Evolutionary conservation across 176 grass and related monocot genomes (phyloP), one percentile per base, ranked within the genome.

Genomic region (Olyra latifolia): DNA sequence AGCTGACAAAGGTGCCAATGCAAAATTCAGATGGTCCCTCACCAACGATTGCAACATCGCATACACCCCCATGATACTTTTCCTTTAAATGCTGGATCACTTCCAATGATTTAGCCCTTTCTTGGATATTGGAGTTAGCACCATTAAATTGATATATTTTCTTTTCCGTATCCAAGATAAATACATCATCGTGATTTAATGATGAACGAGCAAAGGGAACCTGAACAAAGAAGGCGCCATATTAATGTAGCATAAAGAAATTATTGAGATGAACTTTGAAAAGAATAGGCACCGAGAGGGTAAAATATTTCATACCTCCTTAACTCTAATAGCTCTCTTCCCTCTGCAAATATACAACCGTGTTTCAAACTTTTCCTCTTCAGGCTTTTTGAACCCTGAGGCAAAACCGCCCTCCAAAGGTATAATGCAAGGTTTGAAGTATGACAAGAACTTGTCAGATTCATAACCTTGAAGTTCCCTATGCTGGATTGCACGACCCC

Each of bases 121-220:
- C 95, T 93, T 98, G 95, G 68, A 98, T 98, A 84, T 93, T 95
- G 61, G 95, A 95, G 85, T 95, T 98, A 59, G 92, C 90, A 47
- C 95, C 95, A 67, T 98, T 98, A 87, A 98, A 98, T 83, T 98
- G 95, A 69, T 73, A 98, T 84, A 98, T 93, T 85, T 98, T 98
- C 1, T 66, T 83, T 59, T 98, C 90, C 49, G 95, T 88, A 38
- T 95, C 95, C 78, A 95, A 91, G 77, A 98, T 95, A 78, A 98
- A 98, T 20, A 98, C 92, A 85, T 98, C 95, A 89, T 98, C 95
- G 84, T 98, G 95, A 59, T 98, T 98, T 67, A 98, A 77, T 60
- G 86, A 86, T 52, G 92, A 98, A n/a, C 95, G 92, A 69, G 90
- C 90, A 93, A 98, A 98, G 35, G 92, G 90, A 79, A 98, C 95